A percentile compares a stretch with the other conserved stretches of the same genome.
Evolutionary conservation across 202 grass and related monocot genomes (phyloP).

Genomic region (Carex sylvatica): DNA sequence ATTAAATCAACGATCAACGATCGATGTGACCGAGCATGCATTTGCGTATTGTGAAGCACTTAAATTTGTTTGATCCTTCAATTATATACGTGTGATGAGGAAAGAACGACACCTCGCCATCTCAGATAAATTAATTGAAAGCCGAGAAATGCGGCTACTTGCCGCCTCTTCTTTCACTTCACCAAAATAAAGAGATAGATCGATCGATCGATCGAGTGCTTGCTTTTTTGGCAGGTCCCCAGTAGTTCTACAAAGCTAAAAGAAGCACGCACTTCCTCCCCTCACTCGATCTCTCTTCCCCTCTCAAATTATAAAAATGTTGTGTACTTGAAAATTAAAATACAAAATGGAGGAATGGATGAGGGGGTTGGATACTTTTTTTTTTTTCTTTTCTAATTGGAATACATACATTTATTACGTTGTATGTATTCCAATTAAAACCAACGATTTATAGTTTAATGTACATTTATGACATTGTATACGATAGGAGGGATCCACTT

Average conservation of each 20-base stretch:
- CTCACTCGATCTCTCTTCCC: not conserved
- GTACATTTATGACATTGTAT: no score
- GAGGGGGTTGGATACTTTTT: not conserved
- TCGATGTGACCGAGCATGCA: not conserved
- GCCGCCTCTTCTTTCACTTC: constrained; percentile 37
- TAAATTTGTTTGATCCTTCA: not conserved
- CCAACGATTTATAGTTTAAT: no score
- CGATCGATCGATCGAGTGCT: not conserved
- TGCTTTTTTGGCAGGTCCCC: constrained; percentile 6
- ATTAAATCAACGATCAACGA: not conserved
- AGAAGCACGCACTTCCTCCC: not conserved
- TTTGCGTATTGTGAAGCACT: constrained; percentile 5
- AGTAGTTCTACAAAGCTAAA: not conserved
- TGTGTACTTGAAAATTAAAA: not conserved
- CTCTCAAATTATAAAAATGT: not conserved
- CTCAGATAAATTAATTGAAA: constrained; percentile 19
- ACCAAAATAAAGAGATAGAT: constrained; percentile 5
- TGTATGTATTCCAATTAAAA: no score
- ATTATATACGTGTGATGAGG: not conserved
- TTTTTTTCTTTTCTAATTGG: no score
- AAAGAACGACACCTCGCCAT: constrained; percentile 6
- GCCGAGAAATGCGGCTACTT: constrained; percentile 42
- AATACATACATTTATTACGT: no score
- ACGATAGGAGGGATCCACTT: no score
- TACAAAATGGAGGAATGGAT: no score